Base-by-base conservation (phyloP, 2,329 filamentous ascomycete genomes). In the Shiraia sp. region DNA sequence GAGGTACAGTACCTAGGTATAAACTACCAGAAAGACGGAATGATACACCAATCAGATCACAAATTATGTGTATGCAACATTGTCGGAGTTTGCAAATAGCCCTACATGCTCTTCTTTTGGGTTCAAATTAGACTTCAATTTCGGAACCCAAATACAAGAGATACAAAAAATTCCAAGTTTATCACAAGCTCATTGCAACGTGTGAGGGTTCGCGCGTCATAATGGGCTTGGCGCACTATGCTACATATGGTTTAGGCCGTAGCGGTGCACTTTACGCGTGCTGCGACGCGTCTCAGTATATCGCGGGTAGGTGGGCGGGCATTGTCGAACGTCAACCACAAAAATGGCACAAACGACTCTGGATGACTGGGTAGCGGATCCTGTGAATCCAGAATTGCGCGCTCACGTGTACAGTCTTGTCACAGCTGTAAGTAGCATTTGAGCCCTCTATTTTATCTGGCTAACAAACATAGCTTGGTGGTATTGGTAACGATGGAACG, bases 321-420 rank as follows among this genome's bases (percentile, higher is more conserved):
- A 33, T 27, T 30, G 42, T 16, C 34, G 33, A 53, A 43, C 43
- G 47, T 60, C 59, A 55, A 62, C 54, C 55, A 61, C 55, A 38
- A 58, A 49, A 55, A 69, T 68, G 63, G 55, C 61, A 32, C 65
- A 68, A 52, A 63, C 63, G 14, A 69, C 65, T 36, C 57, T 72
- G 47, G 68, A 72, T 64, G 73, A 75, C 49, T 76, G 74, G 63
- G 71, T 74, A 41, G 63, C 53, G 43, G 65, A 66, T 35, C 61
- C 65, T 4, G 87, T 97, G 42, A 90, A 97, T 67, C 89, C 90
- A 29, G 89, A 96, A 75, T 90, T 96, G 61, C 86, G 91, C 65
- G 90, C 91, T 19, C 89, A 96, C 72, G 85, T 99, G 64, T 92
- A 88, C 73, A 95, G 89, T 74, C 83, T 99, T 23, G 88, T 96